Evolutionary conservation across 306 rosid species (phyloP).

Genomic region (Bauhinia variegata): DNA sequence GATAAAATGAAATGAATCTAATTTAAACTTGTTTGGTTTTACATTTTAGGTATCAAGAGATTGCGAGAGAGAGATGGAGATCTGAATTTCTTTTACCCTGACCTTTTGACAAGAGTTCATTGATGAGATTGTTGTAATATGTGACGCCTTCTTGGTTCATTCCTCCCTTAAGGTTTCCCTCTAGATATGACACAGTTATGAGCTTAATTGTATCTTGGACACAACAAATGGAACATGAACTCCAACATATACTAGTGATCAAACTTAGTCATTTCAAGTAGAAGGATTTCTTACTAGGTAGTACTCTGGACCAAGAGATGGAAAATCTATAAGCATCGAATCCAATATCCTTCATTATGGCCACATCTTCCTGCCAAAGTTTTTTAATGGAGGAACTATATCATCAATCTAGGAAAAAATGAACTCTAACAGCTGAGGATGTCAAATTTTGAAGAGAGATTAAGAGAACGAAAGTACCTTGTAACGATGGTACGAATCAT

Average conservation of each 20-base stretch:
- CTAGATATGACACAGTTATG: slow-evolving; percentile 5
- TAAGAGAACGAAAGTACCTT: slow-evolving; percentile 50
- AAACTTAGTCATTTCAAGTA: too few species aligned
- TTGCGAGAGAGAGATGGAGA: neutral
- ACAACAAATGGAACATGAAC: neutral
- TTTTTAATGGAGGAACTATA: neutral
- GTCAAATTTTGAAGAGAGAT: slow-evolving; percentile 2
- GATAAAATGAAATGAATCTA: neutral
- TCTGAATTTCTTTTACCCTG: neutral
- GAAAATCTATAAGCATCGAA: slow-evolving; percentile 63
- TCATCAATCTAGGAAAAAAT: too few species aligned
- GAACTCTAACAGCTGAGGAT: neutral
- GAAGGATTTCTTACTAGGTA: slow-evolving; percentile 56
- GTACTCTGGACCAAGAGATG: slow-evolving; percentile 65
- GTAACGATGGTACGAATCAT: slow-evolving; percentile 67
- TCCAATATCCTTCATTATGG: slow-evolving; percentile 64
- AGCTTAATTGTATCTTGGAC: slow-evolving; percentile 5
- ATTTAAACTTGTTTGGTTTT: neutral
- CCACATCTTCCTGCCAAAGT: slow-evolving; percentile 53
- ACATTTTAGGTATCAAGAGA: neutral
- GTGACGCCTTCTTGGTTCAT: slow-evolving; percentile 37
- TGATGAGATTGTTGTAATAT: slow-evolving; percentile 52
- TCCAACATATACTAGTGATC: too few species aligned
- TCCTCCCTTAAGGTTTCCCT: slow-evolving; percentile 42
- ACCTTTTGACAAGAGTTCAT: slow-evolving; percentile 50